Percentiles rank a stretch among this genome's conserved stretches.
Conservation (phyloP, 106 monocot species). For the Amphibolis antarctica region DNA sequence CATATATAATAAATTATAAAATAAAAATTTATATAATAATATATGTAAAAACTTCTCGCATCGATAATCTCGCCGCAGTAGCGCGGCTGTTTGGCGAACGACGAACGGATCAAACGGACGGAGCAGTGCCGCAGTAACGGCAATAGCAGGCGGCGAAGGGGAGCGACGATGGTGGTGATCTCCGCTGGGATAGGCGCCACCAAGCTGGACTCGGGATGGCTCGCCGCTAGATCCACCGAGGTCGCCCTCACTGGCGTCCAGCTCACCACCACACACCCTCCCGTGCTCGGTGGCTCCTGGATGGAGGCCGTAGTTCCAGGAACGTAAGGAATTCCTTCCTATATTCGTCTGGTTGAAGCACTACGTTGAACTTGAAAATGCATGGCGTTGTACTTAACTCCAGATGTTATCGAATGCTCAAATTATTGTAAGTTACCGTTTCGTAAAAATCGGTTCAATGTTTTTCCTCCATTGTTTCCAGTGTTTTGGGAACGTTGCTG, state of each 20-base stretch:
- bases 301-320: constrained; percentile 84
- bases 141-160: no score
- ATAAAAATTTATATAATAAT: no score
- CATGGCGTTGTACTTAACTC: not conserved
- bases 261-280: constrained; percentile 70
- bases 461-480: constrained; percentile 14
- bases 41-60: no score
- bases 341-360: not conserved
- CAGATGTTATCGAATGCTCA: not conserved
- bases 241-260: constrained; percentile 62
- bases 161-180: constrained; percentile 1
- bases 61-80: no score
- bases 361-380: no score
- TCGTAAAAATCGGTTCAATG: not conserved
- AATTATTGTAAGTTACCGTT: no score
- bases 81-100: no score
- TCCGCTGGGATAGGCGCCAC: constrained; percentile 29
- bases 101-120: no score
- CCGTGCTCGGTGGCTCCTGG: constrained; percentile 42
- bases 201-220: constrained; percentile 84
- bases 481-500: constrained; percentile 78
- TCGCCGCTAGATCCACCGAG: constrained; percentile 86
- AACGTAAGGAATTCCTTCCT: constrained; percentile 31
- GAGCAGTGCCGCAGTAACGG: no score
- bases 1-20: no score